phyloP scores from a whole-genome alignment of 192 early-diverging fungal genomes.

The Backusella luteola region DNA sequence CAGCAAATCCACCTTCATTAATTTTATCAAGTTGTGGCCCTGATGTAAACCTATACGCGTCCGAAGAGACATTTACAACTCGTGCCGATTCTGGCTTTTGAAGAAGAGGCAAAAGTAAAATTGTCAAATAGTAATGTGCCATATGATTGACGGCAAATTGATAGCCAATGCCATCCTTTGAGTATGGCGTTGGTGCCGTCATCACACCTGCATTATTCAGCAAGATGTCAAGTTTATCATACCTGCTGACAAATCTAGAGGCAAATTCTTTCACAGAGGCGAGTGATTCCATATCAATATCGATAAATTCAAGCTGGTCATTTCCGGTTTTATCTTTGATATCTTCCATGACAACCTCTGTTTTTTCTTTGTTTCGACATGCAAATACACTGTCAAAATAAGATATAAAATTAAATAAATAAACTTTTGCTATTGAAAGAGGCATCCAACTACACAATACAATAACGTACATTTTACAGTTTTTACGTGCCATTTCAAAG shows the following conservation, averaged over 20 bases:
- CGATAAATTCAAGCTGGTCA: slow-evolving; percentile 20
- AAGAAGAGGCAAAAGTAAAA: slow-evolving; percentile 17
- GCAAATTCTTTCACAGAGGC: slow-evolving; percentile 38
- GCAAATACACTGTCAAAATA: background rate
- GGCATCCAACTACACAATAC: too few species aligned
- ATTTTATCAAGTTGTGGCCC: slow-evolving; percentile 1
- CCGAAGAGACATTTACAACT: slow-evolving; percentile 28
- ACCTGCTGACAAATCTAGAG: slow-evolving; percentile 26
- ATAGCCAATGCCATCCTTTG: slow-evolving; percentile 41
- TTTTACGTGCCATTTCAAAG: slow-evolving; percentile 23
- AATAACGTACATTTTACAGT: slow-evolving; percentile 16
- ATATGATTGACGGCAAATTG: slow-evolving; percentile 57
- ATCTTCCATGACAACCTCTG: slow-evolving; percentile 7
- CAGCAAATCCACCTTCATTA: slow-evolving; percentile 19
- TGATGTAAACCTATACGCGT: slow-evolving; percentile 4
- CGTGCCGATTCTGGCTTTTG: slow-evolving; percentile 18
- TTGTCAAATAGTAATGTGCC: slow-evolving; percentile 38
- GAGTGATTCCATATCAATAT: slow-evolving; percentile 27
- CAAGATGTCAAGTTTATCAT: slow-evolving; percentile 46
- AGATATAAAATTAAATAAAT: too few species aligned
- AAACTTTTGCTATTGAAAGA: background rate
- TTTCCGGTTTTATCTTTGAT: slow-evolving; percentile 20
- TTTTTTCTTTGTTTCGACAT: slow-evolving; percentile 14
- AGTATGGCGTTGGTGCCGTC: slow-evolving; percentile 10
- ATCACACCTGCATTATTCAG: slow-evolving; percentile 62